These are phyloP conservation scores for Ulota crispa DNA, from an alignment of 225 moss, liverwort and hornwort species.

Conservation along the genomic window DNA sequence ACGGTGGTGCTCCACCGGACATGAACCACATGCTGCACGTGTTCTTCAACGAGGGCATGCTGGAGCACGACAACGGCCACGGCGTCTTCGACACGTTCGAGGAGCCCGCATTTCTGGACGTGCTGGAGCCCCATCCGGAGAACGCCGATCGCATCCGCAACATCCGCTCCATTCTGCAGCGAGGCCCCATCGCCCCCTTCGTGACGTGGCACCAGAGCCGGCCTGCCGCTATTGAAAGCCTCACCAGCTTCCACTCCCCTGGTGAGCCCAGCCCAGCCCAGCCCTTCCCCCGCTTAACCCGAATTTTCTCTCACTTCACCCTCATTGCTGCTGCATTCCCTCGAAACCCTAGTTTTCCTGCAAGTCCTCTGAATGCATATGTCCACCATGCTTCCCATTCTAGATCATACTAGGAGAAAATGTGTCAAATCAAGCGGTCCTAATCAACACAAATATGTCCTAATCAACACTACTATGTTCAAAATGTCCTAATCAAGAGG, in stretches of 20 bases:
- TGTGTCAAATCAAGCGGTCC: too few species aligned
- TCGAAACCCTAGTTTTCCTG: neutral
- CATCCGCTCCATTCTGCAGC: conserved; percentile 70
- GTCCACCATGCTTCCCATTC: neutral
- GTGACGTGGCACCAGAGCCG: conserved; percentile 64
- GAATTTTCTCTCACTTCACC: neutral
- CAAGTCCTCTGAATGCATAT: neutral
- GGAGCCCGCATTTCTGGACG: conserved; percentile 66
- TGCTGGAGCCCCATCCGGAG: conserved; percentile 72
- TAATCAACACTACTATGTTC: too few species aligned
- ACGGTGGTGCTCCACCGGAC: neutral
- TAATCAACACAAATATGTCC: too few species aligned
- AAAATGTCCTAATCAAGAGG: too few species aligned
- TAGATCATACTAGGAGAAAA: too few species aligned
- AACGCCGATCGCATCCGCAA: conserved; percentile 71
- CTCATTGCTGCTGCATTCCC: neutral
- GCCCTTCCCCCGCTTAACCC: neutral
- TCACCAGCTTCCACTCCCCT: conserved; percentile 57
- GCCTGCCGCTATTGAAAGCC: conserved; percentile 48
- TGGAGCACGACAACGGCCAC: conserved; percentile 57
- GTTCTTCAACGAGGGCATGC: conserved; percentile 71
- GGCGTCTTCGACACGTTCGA: conserved; percentile 70
- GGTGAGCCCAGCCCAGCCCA: conserved; percentile 30
- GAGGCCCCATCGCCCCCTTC: conserved; percentile 66
- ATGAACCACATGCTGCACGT: conserved; percentile 64